Evolutionary conservation across 306 rosid species (phyloP), one percentile per base, ranked within the genome.

Genomic region (Rosa persica): DNA sequence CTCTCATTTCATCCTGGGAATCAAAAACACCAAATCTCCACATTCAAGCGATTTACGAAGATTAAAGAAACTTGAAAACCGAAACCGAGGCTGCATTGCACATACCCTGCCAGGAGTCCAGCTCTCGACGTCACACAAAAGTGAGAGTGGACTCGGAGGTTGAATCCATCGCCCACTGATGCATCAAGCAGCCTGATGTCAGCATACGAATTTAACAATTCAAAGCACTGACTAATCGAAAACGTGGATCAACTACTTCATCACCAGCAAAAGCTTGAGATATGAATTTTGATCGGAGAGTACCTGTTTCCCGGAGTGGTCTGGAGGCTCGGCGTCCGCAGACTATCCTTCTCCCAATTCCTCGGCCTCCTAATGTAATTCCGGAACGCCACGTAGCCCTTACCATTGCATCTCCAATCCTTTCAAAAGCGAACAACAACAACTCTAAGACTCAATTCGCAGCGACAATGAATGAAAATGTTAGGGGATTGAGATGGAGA

Each of bases 241-340:
- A 87, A 85, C 73, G 47, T 80, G 15, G 70, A 76, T 36, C 80
- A 79, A 69, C n/a, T n/a, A n/a, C n/a, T n/a, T n/a, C 75, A 39
- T 39, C 42, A 39, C 44, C 8, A 81, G 27, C 27, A 67, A 69
- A 40, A 77, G 49, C 55, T 13, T 22, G 44, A 51, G 27, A 42
- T 67, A 2, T 7, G 69, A 85, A 79, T 57, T 40, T 73, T 72
- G 77, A 39, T 55, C 76, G 6, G 79, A 13, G 9, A 81, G 78
- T 81, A 95, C 98, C 98, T 95, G 97, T 90, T 95, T 87, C 97
- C 98, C 0, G 98, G 98, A 81, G 98, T 92, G 86, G 81, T 86
- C 79, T 88, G 94, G 72, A 89, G 90, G 78, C 97, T 95, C 47
- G 90, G 91, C 30, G 74, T 68, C 17, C 74, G 88, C 44, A 57